phyloP scores from a whole-genome alignment of 1,284 basidiomycete species.

The Pseudozyma sp. region DNA sequence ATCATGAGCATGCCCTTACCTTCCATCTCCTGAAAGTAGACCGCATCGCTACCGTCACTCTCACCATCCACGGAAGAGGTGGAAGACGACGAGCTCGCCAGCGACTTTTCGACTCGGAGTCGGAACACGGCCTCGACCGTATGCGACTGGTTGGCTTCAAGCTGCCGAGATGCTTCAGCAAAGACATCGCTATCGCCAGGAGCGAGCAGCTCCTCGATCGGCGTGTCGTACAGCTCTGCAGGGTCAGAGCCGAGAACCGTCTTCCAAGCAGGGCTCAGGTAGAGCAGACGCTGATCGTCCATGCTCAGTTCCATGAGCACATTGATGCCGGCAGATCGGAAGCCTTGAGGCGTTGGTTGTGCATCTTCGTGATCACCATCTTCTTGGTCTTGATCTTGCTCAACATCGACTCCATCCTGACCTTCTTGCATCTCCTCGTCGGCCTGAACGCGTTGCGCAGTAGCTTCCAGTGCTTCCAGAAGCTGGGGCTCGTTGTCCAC shows the following conservation, averaged over 20 bases:
- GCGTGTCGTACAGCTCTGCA: constrained; percentile 80
- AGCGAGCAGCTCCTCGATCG: constrained; percentile 84
- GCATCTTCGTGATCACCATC: not conserved
- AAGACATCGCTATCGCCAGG: constrained; percentile 88
- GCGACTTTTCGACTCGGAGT: constrained; percentile 74
- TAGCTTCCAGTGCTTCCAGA: not conserved
- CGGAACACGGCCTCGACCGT: constrained; percentile 93
- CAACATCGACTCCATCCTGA: constrained; percentile 1
- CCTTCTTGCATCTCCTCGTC: constrained; percentile 77
- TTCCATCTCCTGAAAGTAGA: constrained; percentile 87
- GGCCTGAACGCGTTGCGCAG: constrained; percentile 69
- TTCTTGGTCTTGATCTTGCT: constrained; percentile 6
- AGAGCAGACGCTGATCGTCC: constrained; percentile 86
- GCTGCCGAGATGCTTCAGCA: constrained; percentile 83
- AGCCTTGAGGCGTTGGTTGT: constrained; percentile 19
- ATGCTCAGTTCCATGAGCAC: constrained; percentile 89
- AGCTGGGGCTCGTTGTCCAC: not conserved
- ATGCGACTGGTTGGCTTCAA: constrained; percentile 91
- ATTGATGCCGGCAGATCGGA: constrained; percentile 50
- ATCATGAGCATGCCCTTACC: constrained; percentile 99
- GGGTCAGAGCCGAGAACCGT: constrained; percentile 87
- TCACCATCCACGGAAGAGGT: constrained; percentile 53
- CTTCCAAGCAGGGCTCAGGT: constrained; percentile 94
- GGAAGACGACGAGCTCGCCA: constrained; percentile 72
- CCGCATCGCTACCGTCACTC: constrained; percentile 67